Evolutionary conservation across 2,329 filamentous ascomycete species (phyloP).

Genomic region (Sphaceloma murrayae): DNA sequence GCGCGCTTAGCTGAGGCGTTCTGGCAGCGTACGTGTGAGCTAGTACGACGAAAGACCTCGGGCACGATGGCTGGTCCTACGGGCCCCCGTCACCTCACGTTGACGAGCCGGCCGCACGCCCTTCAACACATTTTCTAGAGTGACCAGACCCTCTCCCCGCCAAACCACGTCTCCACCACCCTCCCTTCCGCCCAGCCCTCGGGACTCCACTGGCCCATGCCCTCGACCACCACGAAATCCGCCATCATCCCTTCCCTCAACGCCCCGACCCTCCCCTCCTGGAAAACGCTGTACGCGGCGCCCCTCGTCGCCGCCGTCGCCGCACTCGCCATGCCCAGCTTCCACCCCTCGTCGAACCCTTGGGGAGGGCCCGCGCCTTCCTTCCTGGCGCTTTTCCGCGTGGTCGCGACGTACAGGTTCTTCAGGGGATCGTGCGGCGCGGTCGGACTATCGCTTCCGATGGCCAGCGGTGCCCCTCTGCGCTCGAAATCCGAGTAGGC

Average conservation of each 20-base stretch:
- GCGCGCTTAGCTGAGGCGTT: too few relatives aligned
- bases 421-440: constrained; percentile 46
- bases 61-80: too few relatives aligned
- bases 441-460: constrained; percentile 52
- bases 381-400: constrained; percentile 43
- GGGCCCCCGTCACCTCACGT: too few relatives aligned
- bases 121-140: too few relatives aligned
- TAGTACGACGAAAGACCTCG: too few relatives aligned
- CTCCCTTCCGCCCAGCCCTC: constrained; percentile 50
- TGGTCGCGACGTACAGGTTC: constrained; percentile 52
- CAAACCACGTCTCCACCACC: constrained; percentile 44
- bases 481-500: constrained; percentile 54
- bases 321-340: constrained; percentile 45
- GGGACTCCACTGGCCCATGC: constrained; percentile 45
- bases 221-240: constrained; percentile 43
- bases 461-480: constrained; percentile 44
- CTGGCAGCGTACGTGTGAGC: too few relatives aligned
- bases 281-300: constrained; percentile 50
- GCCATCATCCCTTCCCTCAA: constrained; percentile 46
- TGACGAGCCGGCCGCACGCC: too few relatives aligned
- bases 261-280: constrained; percentile 45
- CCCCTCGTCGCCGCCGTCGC: constrained; percentile 35
- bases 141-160: constrained; percentile 34
- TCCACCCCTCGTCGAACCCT: constrained; percentile 45
- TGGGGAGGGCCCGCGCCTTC: constrained; percentile 30